Percentiles rank a stretch among this genome's conserved stretches.
These are phyloP conservation scores for Pythium angustatum DNA, from an alignment of 352 stramenopile genomes.

Conservation along the genomic window DNA sequence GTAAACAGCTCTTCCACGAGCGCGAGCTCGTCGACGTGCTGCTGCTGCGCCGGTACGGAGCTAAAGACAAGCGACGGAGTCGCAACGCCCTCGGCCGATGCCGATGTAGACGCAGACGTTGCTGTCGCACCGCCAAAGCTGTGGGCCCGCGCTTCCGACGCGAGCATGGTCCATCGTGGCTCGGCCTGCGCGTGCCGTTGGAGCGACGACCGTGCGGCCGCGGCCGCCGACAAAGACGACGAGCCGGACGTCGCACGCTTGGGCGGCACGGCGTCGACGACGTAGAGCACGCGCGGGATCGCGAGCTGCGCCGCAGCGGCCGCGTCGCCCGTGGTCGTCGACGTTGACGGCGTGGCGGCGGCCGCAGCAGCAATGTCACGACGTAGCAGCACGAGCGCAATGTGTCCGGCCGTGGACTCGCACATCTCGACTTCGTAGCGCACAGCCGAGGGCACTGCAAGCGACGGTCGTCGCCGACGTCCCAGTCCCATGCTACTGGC, in stretches of 20 bases:
- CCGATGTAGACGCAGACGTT: not conserved
- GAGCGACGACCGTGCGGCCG: conserved; percentile 13
- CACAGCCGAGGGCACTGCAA: conserved; percentile 4
- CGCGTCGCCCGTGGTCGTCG: not conserved
- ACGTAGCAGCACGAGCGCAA: conserved; percentile 58
- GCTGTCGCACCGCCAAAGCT: conserved; percentile 28
- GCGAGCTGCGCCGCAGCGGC: conserved; percentile 22
- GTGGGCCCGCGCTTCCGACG: conserved; percentile 27
- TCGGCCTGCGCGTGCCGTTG: conserved; percentile 8
- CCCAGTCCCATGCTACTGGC: no score
- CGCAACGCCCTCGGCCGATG: conserved; percentile 12
- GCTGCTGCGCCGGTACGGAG: conserved; percentile 15
- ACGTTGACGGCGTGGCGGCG: not conserved
- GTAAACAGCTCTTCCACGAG: conserved; percentile 75
- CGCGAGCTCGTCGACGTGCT: conserved; percentile 66
- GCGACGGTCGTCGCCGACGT: conserved; percentile 11
- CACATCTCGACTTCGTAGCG: conserved; percentile 60
- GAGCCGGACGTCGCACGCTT: conserved; percentile 23
- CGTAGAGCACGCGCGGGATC: conserved; percentile 59
- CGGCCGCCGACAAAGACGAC: conserved; percentile 4
- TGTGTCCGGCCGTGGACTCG: conserved; percentile 51
- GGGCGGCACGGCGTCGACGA: conserved; percentile 72
- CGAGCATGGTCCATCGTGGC: conserved; percentile 35
- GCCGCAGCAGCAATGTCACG: not conserved
- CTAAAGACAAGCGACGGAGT: conserved; percentile 25